Evolutionary conservation across 139 green algal species (phyloP).

Genomic region (Ettlia oleoabundans): DNA sequence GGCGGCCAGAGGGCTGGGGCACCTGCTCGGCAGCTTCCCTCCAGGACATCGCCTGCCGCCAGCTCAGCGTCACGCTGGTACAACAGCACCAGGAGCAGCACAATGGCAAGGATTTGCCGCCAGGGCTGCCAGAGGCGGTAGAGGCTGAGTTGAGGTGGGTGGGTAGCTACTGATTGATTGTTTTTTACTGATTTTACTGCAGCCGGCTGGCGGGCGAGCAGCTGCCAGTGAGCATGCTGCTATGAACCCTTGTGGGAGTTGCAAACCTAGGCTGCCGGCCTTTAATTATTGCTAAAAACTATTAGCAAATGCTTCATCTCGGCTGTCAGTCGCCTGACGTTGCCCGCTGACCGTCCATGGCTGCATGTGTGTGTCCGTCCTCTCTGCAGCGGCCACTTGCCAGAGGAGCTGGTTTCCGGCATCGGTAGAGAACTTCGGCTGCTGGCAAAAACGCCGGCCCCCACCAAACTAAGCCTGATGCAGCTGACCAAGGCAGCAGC

Average conservation of each 20-base stretch:
- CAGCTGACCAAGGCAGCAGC: constrained; percentile 8
- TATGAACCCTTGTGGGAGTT: too few relatives aligned
- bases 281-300: too few relatives aligned
- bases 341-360: too few relatives aligned
- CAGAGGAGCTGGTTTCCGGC: neutral
- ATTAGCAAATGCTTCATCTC: too few relatives aligned
- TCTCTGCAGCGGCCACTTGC: too few relatives aligned
- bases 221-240: too few relatives aligned
- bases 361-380: too few relatives aligned
- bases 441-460: neutral
- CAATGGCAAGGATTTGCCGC: neutral
- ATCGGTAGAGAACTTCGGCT: constrained; percentile 15
- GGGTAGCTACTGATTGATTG: too few relatives aligned
- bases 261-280: too few relatives aligned
- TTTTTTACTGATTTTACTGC: too few relatives aligned
- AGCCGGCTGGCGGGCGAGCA: too few relatives aligned
- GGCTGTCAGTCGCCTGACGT: too few relatives aligned
- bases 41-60: constrained; percentile 29
- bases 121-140: neutral
- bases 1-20: constrained; percentile 9
- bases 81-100: neutral
- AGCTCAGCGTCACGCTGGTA: constrained; percentile 19
- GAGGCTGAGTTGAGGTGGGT: constrained; percentile 7
- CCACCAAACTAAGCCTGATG: constrained; percentile 31
- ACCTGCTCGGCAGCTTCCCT: neutral